Conservation (phyloP, 2,329 filamentous ascomycete genomes). For the Didymella segeticola region DNA sequence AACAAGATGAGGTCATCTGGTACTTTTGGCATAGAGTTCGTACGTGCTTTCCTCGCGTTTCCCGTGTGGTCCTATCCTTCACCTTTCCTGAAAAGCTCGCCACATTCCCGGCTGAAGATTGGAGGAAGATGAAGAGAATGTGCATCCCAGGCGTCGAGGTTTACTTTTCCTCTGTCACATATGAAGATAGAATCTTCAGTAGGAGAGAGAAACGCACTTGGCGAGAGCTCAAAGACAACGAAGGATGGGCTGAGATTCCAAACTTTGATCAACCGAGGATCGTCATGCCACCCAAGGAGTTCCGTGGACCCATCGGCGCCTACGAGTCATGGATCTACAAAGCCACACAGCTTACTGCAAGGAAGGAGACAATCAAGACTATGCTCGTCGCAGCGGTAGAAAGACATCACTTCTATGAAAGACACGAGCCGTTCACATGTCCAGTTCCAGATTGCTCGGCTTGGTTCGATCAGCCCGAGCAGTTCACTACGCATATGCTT, state of each 20-base stretch:
- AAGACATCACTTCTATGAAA: constrained; percentile 2
- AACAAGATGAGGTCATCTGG: neutral
- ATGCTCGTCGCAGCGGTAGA: neutral
- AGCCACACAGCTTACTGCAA: neutral
- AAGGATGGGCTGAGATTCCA: constrained; percentile 6
- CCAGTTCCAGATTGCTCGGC: neutral
- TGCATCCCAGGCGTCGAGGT: constrained; percentile 10
- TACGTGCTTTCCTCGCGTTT: constrained; percentile 1
- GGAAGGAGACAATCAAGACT: neutral
- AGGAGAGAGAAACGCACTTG: constrained; percentile 11
- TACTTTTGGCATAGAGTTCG: neutral
- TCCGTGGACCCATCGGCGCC: constrained; percentile 11
- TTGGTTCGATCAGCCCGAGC: constrained; percentile 4
- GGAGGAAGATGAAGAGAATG: constrained; percentile 1
- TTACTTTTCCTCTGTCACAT: constrained; percentile 2
- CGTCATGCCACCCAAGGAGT: constrained; percentile 12
- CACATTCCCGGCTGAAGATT: constrained; percentile 1
- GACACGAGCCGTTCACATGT: constrained; percentile 1
- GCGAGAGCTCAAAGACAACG: constrained; percentile 9
- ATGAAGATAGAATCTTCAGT: neutral
- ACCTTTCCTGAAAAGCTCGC: neutral
- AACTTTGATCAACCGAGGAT: constrained; percentile 13
- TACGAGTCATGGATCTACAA: neutral
- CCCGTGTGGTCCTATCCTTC: neutral
- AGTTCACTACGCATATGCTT: constrained; percentile 5